Percentiles rank a stretch among this genome's conserved stretches.
phyloP scores from a whole-genome alignment of 768 basidiomycete species.

The Collybia sp. region DNA sequence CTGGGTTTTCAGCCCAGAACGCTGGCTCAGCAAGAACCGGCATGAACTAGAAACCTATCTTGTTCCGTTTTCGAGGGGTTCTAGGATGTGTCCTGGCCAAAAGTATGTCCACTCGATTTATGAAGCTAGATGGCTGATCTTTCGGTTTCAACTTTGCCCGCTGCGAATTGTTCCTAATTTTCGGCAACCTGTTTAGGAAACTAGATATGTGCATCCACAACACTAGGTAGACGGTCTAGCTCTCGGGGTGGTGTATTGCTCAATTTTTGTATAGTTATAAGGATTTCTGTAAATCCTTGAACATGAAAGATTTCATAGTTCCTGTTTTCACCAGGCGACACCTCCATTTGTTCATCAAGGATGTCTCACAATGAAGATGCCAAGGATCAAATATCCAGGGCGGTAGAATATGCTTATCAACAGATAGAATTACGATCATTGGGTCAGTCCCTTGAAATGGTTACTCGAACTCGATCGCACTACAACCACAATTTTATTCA shows the following conservation, averaged over 20 bases:
- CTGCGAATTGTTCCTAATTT: slow-evolving; percentile 35
- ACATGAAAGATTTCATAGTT: slow-evolving; percentile 25
- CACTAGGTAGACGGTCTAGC: slow-evolving; percentile 17
- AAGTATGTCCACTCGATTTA: slow-evolving; percentile 23
- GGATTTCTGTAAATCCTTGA: slow-evolving; percentile 24
- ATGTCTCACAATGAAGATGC: background rate
- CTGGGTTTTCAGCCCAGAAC: slow-evolving; percentile 34
- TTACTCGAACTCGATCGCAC: too few species aligned
- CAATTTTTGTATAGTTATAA: slow-evolving; percentile 13
- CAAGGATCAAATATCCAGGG: too few species aligned
- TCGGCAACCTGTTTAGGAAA: slow-evolving; percentile 35
- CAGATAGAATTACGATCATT: too few species aligned
- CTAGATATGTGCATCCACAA: slow-evolving; percentile 29
- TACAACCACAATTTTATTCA: too few species aligned
- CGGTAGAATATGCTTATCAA: too few species aligned
- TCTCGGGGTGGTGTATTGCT: background rate
- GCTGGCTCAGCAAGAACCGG: slow-evolving; percentile 32
- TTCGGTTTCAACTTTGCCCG: slow-evolving; percentile 30
- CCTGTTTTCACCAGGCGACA: slow-evolving; percentile 25
- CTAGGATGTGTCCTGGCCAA: slow-evolving; percentile 39
- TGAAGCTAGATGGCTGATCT: background rate
- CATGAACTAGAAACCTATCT: slow-evolving; percentile 29
- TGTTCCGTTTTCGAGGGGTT: slow-evolving; percentile 38
- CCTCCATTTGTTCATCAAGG: slow-evolving; percentile 16
- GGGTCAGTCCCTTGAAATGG: too few species aligned